These are phyloP conservation scores for Neopestalotiopsis clavispora DNA, from an alignment of 2,329 filamentous ascomycete species.

Conservation along the genomic window DNA sequence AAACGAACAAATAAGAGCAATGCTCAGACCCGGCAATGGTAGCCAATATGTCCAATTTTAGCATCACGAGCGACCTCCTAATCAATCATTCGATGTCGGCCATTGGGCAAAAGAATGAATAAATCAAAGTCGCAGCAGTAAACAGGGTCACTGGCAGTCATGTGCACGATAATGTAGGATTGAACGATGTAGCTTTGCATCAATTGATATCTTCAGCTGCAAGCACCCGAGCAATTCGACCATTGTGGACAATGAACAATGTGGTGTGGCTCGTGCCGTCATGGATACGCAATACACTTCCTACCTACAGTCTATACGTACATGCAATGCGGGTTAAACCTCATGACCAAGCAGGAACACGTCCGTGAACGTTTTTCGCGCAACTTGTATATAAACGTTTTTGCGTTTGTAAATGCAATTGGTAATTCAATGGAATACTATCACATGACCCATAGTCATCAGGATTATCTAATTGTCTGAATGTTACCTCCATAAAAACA, in stretches of 20 bases:
- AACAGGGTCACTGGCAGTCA: neutral
- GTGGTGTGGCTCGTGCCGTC: neutral
- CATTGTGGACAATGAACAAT: neutral
- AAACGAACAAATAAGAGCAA: neutral
- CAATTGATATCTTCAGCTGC: neutral
- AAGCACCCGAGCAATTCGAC: neutral
- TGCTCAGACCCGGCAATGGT: neutral
- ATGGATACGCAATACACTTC: neutral
- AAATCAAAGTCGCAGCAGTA: neutral
- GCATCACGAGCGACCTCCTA: neutral
- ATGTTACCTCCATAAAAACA: no score
- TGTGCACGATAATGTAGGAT: conserved; percentile 9
- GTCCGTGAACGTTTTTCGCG: no score
- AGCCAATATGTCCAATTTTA: conserved; percentile 15
- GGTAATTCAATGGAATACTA: no score
- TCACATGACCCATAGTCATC: no score
- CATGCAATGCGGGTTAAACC: neutral
- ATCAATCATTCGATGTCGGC: neutral
- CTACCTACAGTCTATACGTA: neutral
- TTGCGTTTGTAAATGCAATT: no score
- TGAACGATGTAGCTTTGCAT: neutral
- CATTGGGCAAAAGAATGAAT: neutral
- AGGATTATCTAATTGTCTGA: no score
- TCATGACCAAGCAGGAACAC: neutral
- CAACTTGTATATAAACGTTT: no score